Percentiles rank a stretch among this genome's conserved stretches.
phyloP scores from a whole-genome alignment of 352 stramenopile species.

The Aphanomyces cochlioides region DNA sequence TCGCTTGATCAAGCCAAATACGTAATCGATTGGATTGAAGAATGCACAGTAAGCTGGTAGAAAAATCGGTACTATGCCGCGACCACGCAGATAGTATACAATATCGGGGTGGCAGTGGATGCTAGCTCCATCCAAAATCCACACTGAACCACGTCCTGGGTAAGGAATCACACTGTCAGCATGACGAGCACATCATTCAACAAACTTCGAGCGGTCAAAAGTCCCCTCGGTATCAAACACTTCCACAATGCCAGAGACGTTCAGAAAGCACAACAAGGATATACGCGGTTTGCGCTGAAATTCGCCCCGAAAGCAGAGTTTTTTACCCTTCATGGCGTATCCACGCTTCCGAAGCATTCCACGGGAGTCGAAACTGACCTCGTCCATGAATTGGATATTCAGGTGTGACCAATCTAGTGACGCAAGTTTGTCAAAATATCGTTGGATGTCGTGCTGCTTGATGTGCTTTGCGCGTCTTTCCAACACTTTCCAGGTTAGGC shows the following conservation, averaged over 20 bases:
- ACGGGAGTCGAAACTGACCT: constrained; percentile 39
- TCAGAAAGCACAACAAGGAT: constrained; percentile 33
- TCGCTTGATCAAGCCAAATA: constrained; percentile 32
- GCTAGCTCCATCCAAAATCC: constrained; percentile 36
- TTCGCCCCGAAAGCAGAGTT: constrained; percentile 32
- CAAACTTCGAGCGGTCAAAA: constrained; percentile 36
- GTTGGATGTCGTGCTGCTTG: neutral
- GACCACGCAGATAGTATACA: constrained; percentile 36
- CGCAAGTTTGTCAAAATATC: constrained; percentile 32
- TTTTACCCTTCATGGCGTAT: constrained; percentile 33
- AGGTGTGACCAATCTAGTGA: constrained; percentile 30
- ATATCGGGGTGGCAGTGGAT: constrained; percentile 38
- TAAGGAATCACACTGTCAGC: constrained; percentile 31
- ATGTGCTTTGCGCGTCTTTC: neutral
- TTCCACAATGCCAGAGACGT: constrained; percentile 34
- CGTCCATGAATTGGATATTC: constrained; percentile 34
- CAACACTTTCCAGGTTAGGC: constrained; percentile 2
- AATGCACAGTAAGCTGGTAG: constrained; percentile 36
- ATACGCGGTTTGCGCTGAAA: constrained; percentile 37
- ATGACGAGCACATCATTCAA: constrained; percentile 29
- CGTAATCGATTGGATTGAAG: constrained; percentile 39
- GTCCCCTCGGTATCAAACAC: constrained; percentile 36
- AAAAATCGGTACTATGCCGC: constrained; percentile 34
- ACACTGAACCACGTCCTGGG: constrained; percentile 34
- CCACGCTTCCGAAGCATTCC: constrained; percentile 37